Conservation (phyloP, 768 basidiomycete species). For the Pholiota conissans region DNA sequence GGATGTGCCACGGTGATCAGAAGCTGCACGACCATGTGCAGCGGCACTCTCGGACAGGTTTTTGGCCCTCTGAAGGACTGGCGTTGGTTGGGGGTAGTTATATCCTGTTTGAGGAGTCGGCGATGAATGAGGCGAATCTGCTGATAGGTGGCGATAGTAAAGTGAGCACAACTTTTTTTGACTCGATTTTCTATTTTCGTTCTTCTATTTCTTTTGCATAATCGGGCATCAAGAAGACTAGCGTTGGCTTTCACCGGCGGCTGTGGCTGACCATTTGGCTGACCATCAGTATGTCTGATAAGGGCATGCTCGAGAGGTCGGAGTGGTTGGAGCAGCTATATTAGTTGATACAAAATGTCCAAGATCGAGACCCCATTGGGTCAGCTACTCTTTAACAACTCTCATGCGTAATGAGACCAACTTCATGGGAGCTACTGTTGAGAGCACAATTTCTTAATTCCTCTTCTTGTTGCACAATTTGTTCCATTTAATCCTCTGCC, state of each 20-base stretch:
- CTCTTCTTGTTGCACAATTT: conserved; percentile 9
- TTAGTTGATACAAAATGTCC: conserved; percentile 97
- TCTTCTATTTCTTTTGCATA: conserved; percentile 7
- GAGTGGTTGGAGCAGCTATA: conserved; percentile 32
- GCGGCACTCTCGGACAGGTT: conserved; percentile 57
- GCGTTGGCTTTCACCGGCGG: conserved; percentile 76
- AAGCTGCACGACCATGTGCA: conserved; percentile 70
- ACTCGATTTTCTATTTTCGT: conserved; percentile 13
- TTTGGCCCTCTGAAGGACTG: conserved; percentile 75
- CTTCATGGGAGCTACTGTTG: conserved; percentile 88
- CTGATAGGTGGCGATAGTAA: conserved; percentile 42
- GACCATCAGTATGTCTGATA: conserved; percentile 13
- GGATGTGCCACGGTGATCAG: conserved; percentile 98
- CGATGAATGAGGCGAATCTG: conserved; percentile 54
- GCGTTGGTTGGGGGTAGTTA: conserved; percentile 92
- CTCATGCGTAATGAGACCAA: conserved; percentile 65
- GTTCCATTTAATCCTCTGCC: conserved; percentile 7
- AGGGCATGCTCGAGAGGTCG: conserved; percentile 16
- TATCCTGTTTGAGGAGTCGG: conserved; percentile 69
- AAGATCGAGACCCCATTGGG: conserved; percentile 43
- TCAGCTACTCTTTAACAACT: conserved; percentile 73
- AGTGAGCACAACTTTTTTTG: conserved; percentile 46
- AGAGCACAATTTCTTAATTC: conserved; percentile 58
- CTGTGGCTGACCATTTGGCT: conserved; percentile 25
- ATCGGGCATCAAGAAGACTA: conserved; percentile 92